Conservation (phyloP, 73 alveolate species). For the Paramecium caudatum region DNA sequence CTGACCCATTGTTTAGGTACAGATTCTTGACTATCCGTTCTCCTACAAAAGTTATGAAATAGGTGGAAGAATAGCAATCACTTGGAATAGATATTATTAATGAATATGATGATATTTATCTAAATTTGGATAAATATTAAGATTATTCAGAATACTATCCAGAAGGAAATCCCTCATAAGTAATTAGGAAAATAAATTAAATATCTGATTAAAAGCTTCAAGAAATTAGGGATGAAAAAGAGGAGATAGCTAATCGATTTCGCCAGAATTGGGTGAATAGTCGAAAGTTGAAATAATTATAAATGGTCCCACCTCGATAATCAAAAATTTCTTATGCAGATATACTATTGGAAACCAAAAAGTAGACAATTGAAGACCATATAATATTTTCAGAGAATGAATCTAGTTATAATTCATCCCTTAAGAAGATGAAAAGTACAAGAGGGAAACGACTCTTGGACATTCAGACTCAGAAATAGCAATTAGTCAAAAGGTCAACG, state of each 20-base stretch:
- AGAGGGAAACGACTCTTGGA: constrained; percentile 24
- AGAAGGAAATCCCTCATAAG: neutral
- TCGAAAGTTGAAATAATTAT: neutral
- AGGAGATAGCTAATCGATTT: neutral
- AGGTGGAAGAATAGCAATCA: too few relatives aligned
- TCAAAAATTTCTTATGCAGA: constrained; percentile 27
- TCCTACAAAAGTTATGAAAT: too few relatives aligned
- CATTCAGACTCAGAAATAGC: neutral
- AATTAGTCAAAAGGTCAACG: constrained; percentile 5
- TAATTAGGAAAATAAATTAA: neutral
- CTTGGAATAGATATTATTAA: too few relatives aligned
- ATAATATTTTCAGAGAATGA: constrained; percentile 10
- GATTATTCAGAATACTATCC: neutral
- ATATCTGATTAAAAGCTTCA: neutral
- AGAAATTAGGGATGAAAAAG: constrained; percentile 54
- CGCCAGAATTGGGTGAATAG: constrained; percentile 5
- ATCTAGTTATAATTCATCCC: neutral
- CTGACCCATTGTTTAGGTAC: constrained; percentile 25
- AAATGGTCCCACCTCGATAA: constrained; percentile 21
- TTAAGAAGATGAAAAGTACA: neutral
- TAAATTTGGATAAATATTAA: neutral
- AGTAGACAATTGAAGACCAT: neutral
- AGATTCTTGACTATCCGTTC: too few relatives aligned
- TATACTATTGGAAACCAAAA: neutral
- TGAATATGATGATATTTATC: too few relatives aligned